Percentiles rank a stretch among this genome's conserved stretches.
Conservation (phyloP, 2,329 filamentous ascomycete species). For the Venturia effusa region DNA sequence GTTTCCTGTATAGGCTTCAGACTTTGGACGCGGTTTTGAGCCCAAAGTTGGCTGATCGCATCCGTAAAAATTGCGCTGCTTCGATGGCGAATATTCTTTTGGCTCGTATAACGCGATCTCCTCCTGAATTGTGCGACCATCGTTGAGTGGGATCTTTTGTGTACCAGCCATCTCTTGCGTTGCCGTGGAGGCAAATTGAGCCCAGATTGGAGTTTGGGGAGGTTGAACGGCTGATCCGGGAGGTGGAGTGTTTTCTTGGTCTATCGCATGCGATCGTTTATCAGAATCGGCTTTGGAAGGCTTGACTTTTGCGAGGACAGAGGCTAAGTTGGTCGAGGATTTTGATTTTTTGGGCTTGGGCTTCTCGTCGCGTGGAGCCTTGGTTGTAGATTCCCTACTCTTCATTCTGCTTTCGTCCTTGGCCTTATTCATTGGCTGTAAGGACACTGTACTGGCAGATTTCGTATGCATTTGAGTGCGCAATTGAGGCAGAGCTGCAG, state of each 20-base stretch:
- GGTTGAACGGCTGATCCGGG: conserved; percentile 33
- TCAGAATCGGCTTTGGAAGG: conserved; percentile 54
- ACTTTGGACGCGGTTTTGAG: conserved; percentile 36
- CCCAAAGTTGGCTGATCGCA: conserved; percentile 33
- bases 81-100: conserved; percentile 47
- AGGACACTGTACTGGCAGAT: conserved; percentile 42
- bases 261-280: conserved; percentile 41
- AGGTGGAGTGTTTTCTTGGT: conserved; percentile 76
- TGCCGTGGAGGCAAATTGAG: conserved; percentile 50
- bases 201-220: conserved; percentile 62
- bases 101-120: conserved; percentile 51
- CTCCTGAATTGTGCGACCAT: conserved; percentile 35
- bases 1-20: conserved; percentile 33
- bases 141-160: conserved; percentile 30
- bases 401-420: conserved; percentile 25
- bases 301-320: conserved; percentile 63
- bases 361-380: conserved; percentile 1
- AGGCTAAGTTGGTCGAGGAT: conserved; percentile 71
- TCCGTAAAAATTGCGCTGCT: conserved; percentile 51
- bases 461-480: conserved; percentile 37
- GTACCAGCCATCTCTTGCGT: conserved; percentile 22
- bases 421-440: conserved; percentile 40
- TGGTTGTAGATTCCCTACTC: conserved; percentile 20
- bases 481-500: conserved; percentile 25
- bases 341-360: conserved; percentile 59